Base-by-base conservation (phyloP, 768 basidiomycete genomes). In the Tricholoma terreum region DNA sequence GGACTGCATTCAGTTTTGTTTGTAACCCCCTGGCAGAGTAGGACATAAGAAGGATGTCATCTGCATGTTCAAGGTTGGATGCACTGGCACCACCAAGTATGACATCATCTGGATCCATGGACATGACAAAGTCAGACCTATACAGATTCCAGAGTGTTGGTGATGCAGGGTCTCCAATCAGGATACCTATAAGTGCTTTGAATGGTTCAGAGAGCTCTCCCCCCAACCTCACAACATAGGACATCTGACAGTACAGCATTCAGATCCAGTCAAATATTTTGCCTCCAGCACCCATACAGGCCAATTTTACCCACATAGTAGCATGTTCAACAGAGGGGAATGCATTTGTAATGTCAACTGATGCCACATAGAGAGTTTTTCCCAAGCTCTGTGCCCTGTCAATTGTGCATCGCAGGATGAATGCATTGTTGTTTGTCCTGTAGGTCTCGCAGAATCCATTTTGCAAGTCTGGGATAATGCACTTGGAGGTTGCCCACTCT, bases 261-360 rank as follows among this genome's bases (percentile, higher is more conserved):
- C 64, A 55, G 2, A 71, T 56, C 67, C 68, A 69, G 54, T 72
- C 69, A 61, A 70, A 70, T 17, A 68, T 33, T 7, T 58, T 63
- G 0, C 71, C 69, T 2, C 61, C 52, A 1, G 63, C 64, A 1
- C 74, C 72, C 24, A 45, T 31, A 1, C 27, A 15, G 31, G 31
- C 36, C 1, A 73, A 61, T 49, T 73, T 73, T 1, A 64, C n/a
- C 72, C 73, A 74, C 0, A 74, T 61, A 0, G 70, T 67, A 4
- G 69, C 55, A 19, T 66, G 63, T 40, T 75, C 65, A 1, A 67
- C 67, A 0, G 68, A 73, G 0, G 74, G 74, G 56, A 74, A 75
- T 9, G 73, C 72, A 64, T 75, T 74, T 11, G 57, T 69, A 2
- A 70, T 27, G 56, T 71, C 69, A 24, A 59, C 58, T 38, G 64